Base-by-base conservation (phyloP, 1,284 basidiomycete genomes). In the Fomitopsis palustris region DNA sequence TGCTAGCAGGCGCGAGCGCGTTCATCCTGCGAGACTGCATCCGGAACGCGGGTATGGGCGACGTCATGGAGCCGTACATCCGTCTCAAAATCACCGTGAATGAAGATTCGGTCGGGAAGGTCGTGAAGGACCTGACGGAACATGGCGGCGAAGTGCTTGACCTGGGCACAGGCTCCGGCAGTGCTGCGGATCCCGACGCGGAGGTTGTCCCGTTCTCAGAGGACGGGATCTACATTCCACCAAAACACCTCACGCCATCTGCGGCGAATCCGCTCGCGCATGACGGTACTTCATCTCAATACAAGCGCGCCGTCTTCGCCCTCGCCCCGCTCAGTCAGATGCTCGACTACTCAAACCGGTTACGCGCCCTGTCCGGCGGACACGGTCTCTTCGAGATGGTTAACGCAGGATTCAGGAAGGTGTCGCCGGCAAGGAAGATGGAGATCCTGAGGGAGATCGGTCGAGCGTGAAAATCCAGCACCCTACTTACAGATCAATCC, bases 341-440 rank as follows among this genome's bases (percentile, higher is more conserved):
- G 81, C 78, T 95, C 27, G 87, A 93, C 69, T 95, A 92, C 68
- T 88, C 89, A 21, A 87, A 79, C 54, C 81, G 92, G 27, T 72
- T 95, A 54, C 84, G 93, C 17, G 88, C 93, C 0, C 72, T 95
- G 23, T 90, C 91, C 0, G 93, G 90, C 45, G 93, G 93, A 1
- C 85, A 91, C 68, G 93, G 92, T 5, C 74, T 80, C 21, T 94
- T 93, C 66, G 90, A 92, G 68, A 92, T 92, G 87, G 74, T 77
- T 38, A 83, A 83, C 58, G 86, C 86, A 19, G 93, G 92, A 5
- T 95, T 93, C 73, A 82, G 78, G 66, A 72, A 77, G 60, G 90
- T 92, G 2, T 79, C 80, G 38, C 75, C 84, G 61, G 62, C 76
- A 31, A 79, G 91, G 57, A 83, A 80, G 69, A 57, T 79, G 58